phyloP scores from a whole-genome alignment of 2,329 filamentous ascomycete species.

The Emericellopsis atlantica region DNA sequence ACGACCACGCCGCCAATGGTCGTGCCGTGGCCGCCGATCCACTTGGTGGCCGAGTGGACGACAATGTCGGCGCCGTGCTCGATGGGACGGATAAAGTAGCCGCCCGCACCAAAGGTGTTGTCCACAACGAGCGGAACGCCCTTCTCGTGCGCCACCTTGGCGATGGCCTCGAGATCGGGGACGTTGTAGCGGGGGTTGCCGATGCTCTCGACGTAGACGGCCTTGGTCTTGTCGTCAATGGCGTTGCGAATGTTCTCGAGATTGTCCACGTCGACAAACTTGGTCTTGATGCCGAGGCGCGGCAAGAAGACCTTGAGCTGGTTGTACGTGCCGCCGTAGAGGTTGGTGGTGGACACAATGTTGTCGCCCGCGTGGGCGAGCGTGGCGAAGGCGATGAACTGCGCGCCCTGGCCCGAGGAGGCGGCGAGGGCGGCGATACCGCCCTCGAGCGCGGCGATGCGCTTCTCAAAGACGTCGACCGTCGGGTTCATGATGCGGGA shows the following conservation, averaged over 20 bases:
- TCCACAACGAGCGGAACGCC: constrained; percentile 61
- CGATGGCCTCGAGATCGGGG: constrained; percentile 80
- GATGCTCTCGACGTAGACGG: constrained; percentile 82
- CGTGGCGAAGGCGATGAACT: constrained; percentile 79
- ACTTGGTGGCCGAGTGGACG: constrained; percentile 90
- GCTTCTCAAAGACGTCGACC: constrained; percentile 91
- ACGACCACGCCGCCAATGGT: constrained; percentile 80
- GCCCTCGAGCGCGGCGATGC: constrained; percentile 88
- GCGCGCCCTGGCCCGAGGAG: constrained; percentile 77
- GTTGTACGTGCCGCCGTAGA: constrained; percentile 95
- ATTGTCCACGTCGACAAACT: constrained; percentile 74
- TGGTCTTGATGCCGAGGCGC: constrained; percentile 76
- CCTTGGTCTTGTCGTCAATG: constrained; percentile 91
- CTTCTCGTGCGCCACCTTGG: constrained; percentile 59
- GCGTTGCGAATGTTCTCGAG: constrained; percentile 65
- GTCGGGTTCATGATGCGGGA: constrained; percentile 95
- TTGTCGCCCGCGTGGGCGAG: constrained; percentile 87
- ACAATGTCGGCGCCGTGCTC: constrained; percentile 88
- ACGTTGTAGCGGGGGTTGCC: constrained; percentile 92
- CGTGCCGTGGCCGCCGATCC: constrained; percentile 92
- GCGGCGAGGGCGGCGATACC: constrained; percentile 78
- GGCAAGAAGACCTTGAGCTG: constrained; percentile 88
- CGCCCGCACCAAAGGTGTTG: constrained; percentile 91
- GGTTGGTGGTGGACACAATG: constrained; percentile 79
- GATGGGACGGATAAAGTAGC: constrained; percentile 78